Percentiles rank a stretch among this genome's conserved stretches.
Conservation (phyloP, 2,329 filamentous ascomycete species). For the Thermoascus crustaceus region DNA sequence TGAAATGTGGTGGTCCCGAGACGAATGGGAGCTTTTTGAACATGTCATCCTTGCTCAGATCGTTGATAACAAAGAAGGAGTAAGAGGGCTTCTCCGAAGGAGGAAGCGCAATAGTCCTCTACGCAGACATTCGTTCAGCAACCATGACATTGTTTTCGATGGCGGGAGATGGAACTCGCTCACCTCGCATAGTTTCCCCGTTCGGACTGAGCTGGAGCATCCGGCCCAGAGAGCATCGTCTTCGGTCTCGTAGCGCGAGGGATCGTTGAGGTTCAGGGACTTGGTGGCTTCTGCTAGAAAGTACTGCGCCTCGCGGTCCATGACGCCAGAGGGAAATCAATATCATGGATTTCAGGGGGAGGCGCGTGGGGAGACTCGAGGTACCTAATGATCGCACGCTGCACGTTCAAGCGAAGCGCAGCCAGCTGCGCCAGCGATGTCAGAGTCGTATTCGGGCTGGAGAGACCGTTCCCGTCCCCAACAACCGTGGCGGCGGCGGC, state of each 20-base stretch:
- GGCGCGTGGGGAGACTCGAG: not conserved
- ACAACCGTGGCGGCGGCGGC: constrained; percentile 5
- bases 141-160: not conserved
- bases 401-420: constrained; percentile 25
- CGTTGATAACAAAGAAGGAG: constrained; percentile 28
- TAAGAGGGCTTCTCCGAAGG: constrained; percentile 18
- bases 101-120: constrained; percentile 29
- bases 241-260: constrained; percentile 21
- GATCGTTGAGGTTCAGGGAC: constrained; percentile 31
- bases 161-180: constrained; percentile 5
- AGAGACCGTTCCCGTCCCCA: constrained; percentile 16
- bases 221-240: constrained; percentile 24
- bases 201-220: constrained; percentile 25
- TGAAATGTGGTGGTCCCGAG: constrained; percentile 23
- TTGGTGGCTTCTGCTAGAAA: constrained; percentile 45
- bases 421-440: constrained; percentile 29
- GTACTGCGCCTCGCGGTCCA: constrained; percentile 42
- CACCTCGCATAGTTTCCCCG: constrained; percentile 26
- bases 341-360: not conserved
- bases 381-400: constrained; percentile 32
- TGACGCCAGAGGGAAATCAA: constrained; percentile 22
- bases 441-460: constrained; percentile 26
- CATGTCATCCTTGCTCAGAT: constrained; percentile 30
- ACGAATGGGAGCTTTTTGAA: constrained; percentile 33
- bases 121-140: constrained; percentile 5